A percentile compares a stretch with the other conserved stretches of the same genome.
phyloP scores from a whole-genome alignment of 768 basidiomycete species.

The Pulveroboletus ravenelii region DNA sequence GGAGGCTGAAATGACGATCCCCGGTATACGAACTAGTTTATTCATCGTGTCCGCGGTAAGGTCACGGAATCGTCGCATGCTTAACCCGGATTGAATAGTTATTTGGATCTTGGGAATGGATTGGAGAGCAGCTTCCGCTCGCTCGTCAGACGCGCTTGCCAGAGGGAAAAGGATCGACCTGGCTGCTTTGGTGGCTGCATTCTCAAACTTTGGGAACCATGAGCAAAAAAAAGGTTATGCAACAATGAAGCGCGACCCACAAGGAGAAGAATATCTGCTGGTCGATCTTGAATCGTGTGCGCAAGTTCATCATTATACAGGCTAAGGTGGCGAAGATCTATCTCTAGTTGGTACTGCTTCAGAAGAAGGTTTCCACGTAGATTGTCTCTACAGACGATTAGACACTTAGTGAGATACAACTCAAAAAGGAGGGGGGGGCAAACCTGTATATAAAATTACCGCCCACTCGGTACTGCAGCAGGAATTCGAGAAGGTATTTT shows the following conservation, averaged over 20 bases:
- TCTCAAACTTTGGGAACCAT: constrained; percentile 67
- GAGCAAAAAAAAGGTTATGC: background rate
- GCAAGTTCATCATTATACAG: constrained; percentile 94
- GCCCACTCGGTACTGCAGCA: constrained; percentile 82
- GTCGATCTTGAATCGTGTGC: constrained; percentile 83
- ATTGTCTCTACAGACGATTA: constrained; percentile 55
- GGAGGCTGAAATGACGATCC: constrained; percentile 97
- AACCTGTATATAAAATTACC: constrained; percentile 91
- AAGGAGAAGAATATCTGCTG: constrained; percentile 83
- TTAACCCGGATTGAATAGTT: constrained; percentile 83
- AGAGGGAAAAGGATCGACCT: constrained; percentile 80
- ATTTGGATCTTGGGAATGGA: constrained; percentile 77
- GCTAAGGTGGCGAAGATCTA: constrained; percentile 73
- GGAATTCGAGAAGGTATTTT: constrained; percentile 76
- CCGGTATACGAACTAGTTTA: constrained; percentile 92
- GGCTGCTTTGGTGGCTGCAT: constrained; percentile 81
- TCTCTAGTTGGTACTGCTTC: constrained; percentile 82
- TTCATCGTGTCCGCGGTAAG: constrained; percentile 93
- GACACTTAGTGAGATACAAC: background rate
- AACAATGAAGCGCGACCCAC: constrained; percentile 40
- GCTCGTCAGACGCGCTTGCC: constrained; percentile 43
- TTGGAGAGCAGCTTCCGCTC: constrained; percentile 42
- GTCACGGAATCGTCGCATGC: constrained; percentile 90
- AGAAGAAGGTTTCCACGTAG: constrained; percentile 84
- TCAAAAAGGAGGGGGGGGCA: constrained; percentile 16